Base-by-base conservation (phyloP, 805 yeast species). In the Saturnispora gosingensis region DNA sequence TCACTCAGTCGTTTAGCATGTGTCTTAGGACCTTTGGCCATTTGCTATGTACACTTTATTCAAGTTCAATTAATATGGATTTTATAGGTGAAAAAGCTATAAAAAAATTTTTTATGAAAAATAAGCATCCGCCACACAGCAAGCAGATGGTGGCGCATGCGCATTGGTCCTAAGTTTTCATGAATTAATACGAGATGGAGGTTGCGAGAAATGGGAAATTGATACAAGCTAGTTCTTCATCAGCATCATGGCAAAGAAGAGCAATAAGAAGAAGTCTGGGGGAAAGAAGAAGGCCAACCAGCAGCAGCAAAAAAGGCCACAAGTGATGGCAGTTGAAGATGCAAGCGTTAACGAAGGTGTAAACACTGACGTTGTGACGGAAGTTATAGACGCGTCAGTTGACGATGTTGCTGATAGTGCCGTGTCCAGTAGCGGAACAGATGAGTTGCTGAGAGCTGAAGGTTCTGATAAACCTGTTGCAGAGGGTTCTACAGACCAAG, bases 1-100 rank as follows among this genome's bases (percentile, higher is more conserved):
- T 90, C 98, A 1, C 96, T 95, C 20, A 90, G 85, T 42, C 82
- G 72, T 58, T 85, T 85, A 57, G 78, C 85, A 61, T 82, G 82
- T 24, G 61, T 59, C 54, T 67, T 68, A n/a, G 69, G 67, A 3
- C 68, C 69, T 46, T 64, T 65, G 30, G 52, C 51, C 55, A 52
- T 51, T 10, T 30, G 22, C 8, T 38, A 16, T 38, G 18, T 5
- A 16, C 42, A 18, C 24, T 8, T 38, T 16, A 18, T 38, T 20
- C 15, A 16, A 16, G 22, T 20, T 18, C 22, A 38, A 38, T 38
- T 38, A 20, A 38, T 10, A 13, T 4, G 42, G 18, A 5, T 38
- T 38, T 27, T 18, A 18, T 38, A 38, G 42, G 42, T 38, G 42
- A 40, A 40, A 40, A 40, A 40, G 13, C 20, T 13, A 13, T 22